Evolutionary conservation across 192 early-diverging fungal genomes (phyloP).

Genomic region (Podila clonocystis): DNA sequence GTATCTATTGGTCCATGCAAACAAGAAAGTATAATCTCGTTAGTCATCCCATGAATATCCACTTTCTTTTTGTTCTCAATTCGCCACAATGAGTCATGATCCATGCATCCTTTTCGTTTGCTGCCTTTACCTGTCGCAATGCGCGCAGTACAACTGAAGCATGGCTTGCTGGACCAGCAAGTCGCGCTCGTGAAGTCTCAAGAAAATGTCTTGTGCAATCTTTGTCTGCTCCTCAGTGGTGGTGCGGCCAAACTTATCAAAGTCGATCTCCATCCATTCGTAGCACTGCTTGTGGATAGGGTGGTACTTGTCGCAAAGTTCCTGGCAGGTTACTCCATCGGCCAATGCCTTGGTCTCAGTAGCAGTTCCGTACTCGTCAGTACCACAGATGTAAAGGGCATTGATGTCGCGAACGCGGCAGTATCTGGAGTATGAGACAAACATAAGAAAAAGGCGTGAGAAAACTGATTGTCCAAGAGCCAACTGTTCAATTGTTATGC

Average conservation of each 20-base stretch:
- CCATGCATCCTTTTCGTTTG: background rate
- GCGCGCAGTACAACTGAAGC: conserved; percentile 91
- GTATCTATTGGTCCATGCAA: conserved; percentile 63
- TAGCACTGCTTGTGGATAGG: conserved; percentile 87
- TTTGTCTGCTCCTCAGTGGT: conserved; percentile 90
- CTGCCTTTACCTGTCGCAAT: conserved; percentile 68
- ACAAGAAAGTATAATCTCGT: background rate
- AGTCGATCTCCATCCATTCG: conserved; percentile 94
- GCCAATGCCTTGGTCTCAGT: conserved; percentile 98
- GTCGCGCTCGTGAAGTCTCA: conserved; percentile 74
- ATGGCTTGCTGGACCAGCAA: conserved; percentile 78
- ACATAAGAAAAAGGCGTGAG: background rate
- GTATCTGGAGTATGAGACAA: conserved; percentile 63
- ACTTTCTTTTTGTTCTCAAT: background rate
- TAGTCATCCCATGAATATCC: background rate
- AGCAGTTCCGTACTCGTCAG: conserved; percentile 99
- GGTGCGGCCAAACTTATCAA: conserved; percentile 97
- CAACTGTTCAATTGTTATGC: too few species aligned
- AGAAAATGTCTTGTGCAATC: conserved; percentile 93
- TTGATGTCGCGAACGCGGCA: conserved; percentile 91
- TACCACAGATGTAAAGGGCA: conserved; percentile 93
- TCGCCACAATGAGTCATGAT: background rate
- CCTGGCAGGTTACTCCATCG: conserved; percentile 89
- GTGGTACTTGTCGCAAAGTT: conserved; percentile 97
- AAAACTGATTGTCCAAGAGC: background rate